These are phyloP conservation scores for Lumnitzera littorea DNA, from an alignment of 345 rosid genomes.

Conservation along the genomic window DNA sequence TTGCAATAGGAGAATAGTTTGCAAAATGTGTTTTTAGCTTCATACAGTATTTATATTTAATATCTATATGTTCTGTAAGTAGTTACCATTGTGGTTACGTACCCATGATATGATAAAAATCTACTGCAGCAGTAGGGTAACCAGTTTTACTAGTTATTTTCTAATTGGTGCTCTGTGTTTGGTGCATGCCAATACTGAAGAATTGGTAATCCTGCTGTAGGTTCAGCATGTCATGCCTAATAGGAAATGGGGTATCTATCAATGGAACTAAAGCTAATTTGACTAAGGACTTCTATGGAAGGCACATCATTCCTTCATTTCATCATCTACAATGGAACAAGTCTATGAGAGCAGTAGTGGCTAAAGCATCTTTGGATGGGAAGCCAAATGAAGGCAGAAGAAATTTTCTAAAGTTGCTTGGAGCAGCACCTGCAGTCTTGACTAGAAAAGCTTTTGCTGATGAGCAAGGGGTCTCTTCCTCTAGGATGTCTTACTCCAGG, in stretches of 20 bases:
- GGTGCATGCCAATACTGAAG: neutral
- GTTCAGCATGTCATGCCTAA: conserved; percentile 69
- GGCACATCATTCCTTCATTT: conserved; percentile 29
- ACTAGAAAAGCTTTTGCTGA: conserved; percentile 81
- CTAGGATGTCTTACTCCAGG: conserved; percentile 97
- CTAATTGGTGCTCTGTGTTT: neutral
- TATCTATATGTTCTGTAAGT: too few relatives aligned
- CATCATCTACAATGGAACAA: conserved; percentile 19
- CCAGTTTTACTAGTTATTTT: neutral
- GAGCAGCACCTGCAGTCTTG: conserved; percentile 51
- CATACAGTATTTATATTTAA: too few relatives aligned
- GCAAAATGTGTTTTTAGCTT: too few relatives aligned
- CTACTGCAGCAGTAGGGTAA: too few relatives aligned
- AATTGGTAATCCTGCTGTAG: conserved; percentile 36
- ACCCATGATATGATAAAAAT: too few relatives aligned
- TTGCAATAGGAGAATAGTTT: too few relatives aligned
- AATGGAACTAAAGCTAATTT: conserved; percentile 25
- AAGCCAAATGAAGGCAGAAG: conserved; percentile 58
- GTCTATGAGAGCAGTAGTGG: conserved; percentile 26
- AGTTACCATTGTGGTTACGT: too few relatives aligned
- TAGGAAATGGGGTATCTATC: conserved; percentile 50
- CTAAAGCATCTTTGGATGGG: conserved; percentile 49
- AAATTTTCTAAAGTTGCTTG: conserved; percentile 66
- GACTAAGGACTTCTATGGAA: conserved; percentile 30
- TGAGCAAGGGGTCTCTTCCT: conserved; percentile 89